Evolutionary conservation across 1,139 yeast genomes (phyloP).

Genomic region (Geotrichum restrictum): DNA sequence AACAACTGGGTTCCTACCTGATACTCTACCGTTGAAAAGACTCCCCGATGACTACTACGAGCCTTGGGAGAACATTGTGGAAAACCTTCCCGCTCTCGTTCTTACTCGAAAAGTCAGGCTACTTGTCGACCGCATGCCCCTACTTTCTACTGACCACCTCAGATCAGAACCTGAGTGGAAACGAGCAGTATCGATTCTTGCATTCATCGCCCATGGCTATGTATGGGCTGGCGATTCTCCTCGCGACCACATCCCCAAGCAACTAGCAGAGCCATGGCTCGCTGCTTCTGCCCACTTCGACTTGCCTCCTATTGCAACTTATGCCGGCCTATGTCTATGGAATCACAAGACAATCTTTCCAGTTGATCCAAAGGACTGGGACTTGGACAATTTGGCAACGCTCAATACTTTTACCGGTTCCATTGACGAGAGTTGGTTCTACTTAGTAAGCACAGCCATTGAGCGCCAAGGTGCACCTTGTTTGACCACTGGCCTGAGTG

Average conservation of each 20-base stretch:
- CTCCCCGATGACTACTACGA: conserved; percentile 61
- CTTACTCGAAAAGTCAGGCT: conserved; percentile 59
- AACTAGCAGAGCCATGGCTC: conserved; percentile 67
- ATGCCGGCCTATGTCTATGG: conserved; percentile 86
- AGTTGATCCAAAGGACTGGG: conserved; percentile 41
- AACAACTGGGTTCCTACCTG: conserved; percentile 73
- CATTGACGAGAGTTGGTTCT: conserved; percentile 91
- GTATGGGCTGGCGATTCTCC: conserved; percentile 73
- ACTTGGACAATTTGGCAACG: conserved; percentile 68
- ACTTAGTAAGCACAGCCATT: conserved; percentile 78
- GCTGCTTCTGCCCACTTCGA: conserved; percentile 56
- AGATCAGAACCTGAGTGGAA: conserved; percentile 51
- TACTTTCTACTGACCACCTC: conserved; percentile 48
- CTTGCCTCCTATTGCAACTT: conserved; percentile 82
- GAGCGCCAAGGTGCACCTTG: conserved; percentile 77
- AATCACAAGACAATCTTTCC: conserved; percentile 68
- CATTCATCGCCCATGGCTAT: conserved; percentile 82
- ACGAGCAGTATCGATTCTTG: conserved; percentile 74
- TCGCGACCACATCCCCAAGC: conserved; percentile 60
- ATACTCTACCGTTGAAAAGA: conserved; percentile 54
- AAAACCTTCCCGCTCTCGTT: conserved; percentile 66
- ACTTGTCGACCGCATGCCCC: conserved; percentile 58
- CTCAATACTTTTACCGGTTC: conserved; percentile 85
- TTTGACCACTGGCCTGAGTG: conserved; percentile 55
- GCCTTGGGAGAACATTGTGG: conserved; percentile 74